These are phyloP conservation scores for Hygrophorus pudorinus DNA, from an alignment of 768 basidiomycete genomes.

Conservation along the genomic window DNA sequence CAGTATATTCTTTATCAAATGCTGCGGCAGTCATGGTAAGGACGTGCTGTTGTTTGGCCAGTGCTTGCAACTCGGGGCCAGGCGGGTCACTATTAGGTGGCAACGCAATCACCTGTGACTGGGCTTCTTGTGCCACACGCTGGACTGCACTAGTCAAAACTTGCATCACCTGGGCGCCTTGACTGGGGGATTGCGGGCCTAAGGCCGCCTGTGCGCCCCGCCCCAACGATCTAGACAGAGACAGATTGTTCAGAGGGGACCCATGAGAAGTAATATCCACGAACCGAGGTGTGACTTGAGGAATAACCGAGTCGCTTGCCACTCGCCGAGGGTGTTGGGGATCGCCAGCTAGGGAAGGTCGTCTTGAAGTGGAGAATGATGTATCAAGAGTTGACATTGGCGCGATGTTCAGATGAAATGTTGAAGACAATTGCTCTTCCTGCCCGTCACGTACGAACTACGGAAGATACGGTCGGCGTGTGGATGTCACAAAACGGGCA, in stretches of 20 bases:
- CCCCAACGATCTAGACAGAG: constrained; percentile 11
- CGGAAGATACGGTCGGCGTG: constrained; percentile 2
- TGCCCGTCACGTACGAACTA: constrained; percentile 67
- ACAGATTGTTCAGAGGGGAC: not conserved
- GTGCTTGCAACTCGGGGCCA: constrained; percentile 58
- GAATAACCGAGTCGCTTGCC: constrained; percentile 39
- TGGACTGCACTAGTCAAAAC: constrained; percentile 71
- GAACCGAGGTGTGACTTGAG: constrained; percentile 30
- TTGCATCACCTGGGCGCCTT: constrained; percentile 65
- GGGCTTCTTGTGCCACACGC: constrained; percentile 65
- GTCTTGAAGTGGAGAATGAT: constrained; percentile 27
- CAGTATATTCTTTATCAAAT: constrained; percentile 59
- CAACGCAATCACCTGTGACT: constrained; percentile 50
- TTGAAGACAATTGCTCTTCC: constrained; percentile 58
- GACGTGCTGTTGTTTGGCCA: constrained; percentile 77
- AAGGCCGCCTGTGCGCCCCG: not conserved
- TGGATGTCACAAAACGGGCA: constrained; percentile 3
- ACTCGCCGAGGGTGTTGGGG: constrained; percentile 28
- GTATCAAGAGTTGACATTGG: constrained; percentile 42
- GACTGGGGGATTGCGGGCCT: constrained; percentile 13
- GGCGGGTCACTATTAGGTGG: constrained; percentile 39
- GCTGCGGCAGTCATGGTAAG: constrained; percentile 62
- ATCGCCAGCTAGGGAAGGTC: constrained; percentile 32
- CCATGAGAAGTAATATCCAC: constrained; percentile 4
- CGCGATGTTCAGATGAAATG: constrained; percentile 64